phyloP scores from a whole-genome alignment of 2,329 filamentous ascomycete species.

The Fusarium hostae region DNA sequence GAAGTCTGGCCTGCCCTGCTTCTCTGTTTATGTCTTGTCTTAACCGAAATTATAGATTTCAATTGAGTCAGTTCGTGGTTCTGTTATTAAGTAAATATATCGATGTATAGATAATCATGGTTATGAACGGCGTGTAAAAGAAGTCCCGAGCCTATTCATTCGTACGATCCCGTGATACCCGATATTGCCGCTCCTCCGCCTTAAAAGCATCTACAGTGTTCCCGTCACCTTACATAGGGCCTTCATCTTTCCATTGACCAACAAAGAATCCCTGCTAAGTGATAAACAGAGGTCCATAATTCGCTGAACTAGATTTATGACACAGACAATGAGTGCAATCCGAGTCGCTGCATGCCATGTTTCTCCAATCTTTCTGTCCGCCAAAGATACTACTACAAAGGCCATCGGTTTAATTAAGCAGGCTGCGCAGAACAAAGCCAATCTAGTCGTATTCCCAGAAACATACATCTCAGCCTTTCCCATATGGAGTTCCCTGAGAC shows the following conservation, averaged over 20 bases:
- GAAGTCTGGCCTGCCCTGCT: too few relatives aligned
- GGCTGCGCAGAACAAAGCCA: constrained; percentile 56
- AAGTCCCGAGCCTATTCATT: background rate
- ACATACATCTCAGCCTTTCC: constrained; percentile 65
- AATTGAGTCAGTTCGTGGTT: background rate
- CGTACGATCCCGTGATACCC: background rate
- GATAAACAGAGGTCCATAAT: too few relatives aligned
- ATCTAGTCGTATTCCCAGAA: constrained; percentile 65
- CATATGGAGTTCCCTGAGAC: constrained; percentile 59
- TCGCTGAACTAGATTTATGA: rapidly evolving
- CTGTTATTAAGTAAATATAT: too few relatives aligned
- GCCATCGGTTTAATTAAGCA: constrained; percentile 57
- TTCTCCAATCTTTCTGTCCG: constrained; percentile 59
- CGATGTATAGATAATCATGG: background rate
- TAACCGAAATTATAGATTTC: background rate
- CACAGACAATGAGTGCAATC: background rate
- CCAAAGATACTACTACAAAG: constrained; percentile 58
- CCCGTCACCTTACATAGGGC: too few relatives aligned
- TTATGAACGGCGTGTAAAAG: background rate
- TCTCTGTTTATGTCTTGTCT: too few relatives aligned
- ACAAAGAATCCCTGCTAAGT: too few relatives aligned
- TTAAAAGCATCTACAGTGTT: background rate
- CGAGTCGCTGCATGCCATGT: constrained; percentile 52
- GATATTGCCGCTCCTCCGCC: constrained; percentile 6
- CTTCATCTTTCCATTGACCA: too few relatives aligned